A percentile compares a stretch with the other conserved stretches of the same genome.
phyloP scores from a whole-genome alignment of 768 basidiomycete species.

The Suillus clintonianus region DNA sequence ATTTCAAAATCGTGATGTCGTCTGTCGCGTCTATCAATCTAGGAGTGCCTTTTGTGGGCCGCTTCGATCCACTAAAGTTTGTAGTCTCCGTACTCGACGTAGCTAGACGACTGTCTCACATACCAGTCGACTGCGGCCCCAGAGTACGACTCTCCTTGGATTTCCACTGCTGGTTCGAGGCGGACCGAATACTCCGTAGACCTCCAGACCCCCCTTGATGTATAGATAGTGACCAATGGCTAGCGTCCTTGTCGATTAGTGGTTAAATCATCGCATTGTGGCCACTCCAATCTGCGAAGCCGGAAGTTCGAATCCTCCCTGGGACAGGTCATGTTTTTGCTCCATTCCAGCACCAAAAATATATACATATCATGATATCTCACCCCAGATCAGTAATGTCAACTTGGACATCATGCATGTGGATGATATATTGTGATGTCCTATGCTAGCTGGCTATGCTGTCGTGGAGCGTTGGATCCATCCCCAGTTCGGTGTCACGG shows the following conservation, averaged over 20 bases:
- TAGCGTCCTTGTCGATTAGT: slow-evolving; percentile 44
- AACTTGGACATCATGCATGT: background rate
- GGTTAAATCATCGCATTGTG: slow-evolving; percentile 48
- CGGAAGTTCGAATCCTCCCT: slow-evolving; percentile 44
- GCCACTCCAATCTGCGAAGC: slow-evolving; percentile 36
- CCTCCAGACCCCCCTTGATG: background rate
- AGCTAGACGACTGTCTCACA: too few relatives aligned
- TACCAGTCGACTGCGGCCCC: background rate
- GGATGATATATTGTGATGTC: too few relatives aligned
- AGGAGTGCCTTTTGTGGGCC: background rate
- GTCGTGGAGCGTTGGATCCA: background rate
- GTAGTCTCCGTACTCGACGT: background rate
- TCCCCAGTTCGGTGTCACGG: background rate
- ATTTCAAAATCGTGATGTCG: background rate
- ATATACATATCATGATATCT: background rate
- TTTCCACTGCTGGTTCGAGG: background rate
- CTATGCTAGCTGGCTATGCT: background rate
- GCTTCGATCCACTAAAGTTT: background rate
- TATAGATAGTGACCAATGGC: background rate
- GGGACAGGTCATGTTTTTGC: slow-evolving; percentile 18
- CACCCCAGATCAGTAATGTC: background rate
- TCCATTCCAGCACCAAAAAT: background rate
- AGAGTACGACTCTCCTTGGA: too few relatives aligned
- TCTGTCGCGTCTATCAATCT: background rate
- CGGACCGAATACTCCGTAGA: background rate